Base-by-base conservation (phyloP, 305 asterid species). In the Rubia peregrina region DNA sequence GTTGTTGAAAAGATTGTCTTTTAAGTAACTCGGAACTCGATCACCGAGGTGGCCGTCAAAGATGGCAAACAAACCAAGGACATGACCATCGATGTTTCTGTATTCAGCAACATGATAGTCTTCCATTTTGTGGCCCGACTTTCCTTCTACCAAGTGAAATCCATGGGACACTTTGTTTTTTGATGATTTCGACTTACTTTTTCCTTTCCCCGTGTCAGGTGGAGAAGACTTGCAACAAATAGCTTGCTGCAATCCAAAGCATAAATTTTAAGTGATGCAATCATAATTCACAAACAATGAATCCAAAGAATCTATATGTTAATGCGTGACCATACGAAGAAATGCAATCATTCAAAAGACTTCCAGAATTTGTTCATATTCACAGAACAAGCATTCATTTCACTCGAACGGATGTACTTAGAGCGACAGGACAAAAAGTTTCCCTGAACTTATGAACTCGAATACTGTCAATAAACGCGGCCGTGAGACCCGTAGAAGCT, bases 11-110 rank as follows among this genome's bases (percentile, higher is more conserved):
- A 91, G 90, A 77, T 86, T 88, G 71, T 88, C 90, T 85, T 71
- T 86, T 48, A 91, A 78, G 83, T 86, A 91, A 74, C 73, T 82
- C 11, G 97, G 96, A 60, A 91, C 95, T 19, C 90, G 89, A 79
- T 88, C 88, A 53, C 97, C 97, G 24, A 90, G 84, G 72, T 91
- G 97, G 2, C 97, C 97, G 36, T 91, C 97, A 77, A 83, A 91
- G 72, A 91, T 88, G 0, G 97, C 97, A 71, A 91, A 91, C 73
- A 91, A 77, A 36, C 97, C 97, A 53, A 91, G 95, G 17, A 71
- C 83, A 67, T 87, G 95, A 22, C 78, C 88, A 77, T 80, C 78
- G 76, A 9, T 73, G 69, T 84, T 85, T 65, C 78, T 76, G 76
- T 87, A 91, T 73, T 91, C 92, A 0, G 96, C 97, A 30, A 91